A percentile compares a stretch with the other conserved stretches of the same genome.
Conservation (phyloP, 441 rosid species). For the Gossypium aridum region DNA sequence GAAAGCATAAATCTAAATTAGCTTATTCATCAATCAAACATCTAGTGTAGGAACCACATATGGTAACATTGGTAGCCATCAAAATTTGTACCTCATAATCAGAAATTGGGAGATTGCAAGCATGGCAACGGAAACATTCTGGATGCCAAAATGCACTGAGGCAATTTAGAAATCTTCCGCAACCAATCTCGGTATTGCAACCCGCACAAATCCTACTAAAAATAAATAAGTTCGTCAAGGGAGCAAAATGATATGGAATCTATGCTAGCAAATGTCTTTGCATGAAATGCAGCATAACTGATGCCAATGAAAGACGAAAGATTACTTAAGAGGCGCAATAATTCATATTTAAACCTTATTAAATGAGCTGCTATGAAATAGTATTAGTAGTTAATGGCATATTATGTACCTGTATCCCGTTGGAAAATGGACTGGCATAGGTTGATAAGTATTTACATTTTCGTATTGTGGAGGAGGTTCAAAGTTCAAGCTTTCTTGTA, state of each 20-base stretch:
- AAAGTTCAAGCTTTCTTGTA: conserved; percentile 56
- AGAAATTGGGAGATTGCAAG: conserved; percentile 5
- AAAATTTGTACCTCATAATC: conserved; percentile 4
- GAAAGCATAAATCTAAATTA: conserved; percentile 20
- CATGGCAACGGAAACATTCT: conserved; percentile 7
- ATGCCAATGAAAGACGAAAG: background rate
- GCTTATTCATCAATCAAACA: conserved; percentile 8
- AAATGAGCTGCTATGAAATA: background rate
- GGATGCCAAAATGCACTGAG: conserved; percentile 8
- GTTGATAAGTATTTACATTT: conserved; percentile 25
- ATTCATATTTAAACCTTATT: background rate
- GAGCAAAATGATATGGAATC: background rate
- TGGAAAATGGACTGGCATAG: conserved; percentile 30
- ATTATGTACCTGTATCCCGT: conserved; percentile 47
- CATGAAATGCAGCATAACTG: background rate
- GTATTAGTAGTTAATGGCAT: conserved; percentile 1
- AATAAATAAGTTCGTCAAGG: conserved; percentile 10
- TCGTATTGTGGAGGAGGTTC: conserved; percentile 41
- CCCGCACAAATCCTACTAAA: conserved; percentile 45
- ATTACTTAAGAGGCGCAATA: background rate
- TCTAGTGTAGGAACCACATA: conserved; percentile 6
- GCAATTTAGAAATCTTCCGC: conserved; percentile 7
- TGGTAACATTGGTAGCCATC: background rate
- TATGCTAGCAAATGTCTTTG: background rate
- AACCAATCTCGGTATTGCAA: conserved; percentile 1